Evolutionary conservation across 805 yeast species (phyloP).

Genomic region (Pichia exigua): DNA sequence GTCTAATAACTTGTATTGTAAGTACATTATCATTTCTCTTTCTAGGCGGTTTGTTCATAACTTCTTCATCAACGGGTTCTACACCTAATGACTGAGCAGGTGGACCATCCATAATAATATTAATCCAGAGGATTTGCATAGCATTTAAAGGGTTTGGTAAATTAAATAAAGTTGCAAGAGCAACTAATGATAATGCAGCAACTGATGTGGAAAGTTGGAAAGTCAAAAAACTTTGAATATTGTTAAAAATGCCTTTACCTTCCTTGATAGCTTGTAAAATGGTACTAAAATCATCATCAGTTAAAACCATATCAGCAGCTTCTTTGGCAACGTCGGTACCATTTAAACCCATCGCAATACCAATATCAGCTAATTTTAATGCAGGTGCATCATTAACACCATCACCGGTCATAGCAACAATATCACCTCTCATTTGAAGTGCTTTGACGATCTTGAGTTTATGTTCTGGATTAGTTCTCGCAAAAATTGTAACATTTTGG

Average conservation of each 20-base stretch:
- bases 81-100: conserved; percentile 98
- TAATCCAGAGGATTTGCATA: conserved; percentile 97
- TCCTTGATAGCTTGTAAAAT: conserved; percentile 91
- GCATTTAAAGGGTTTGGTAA: conserved; percentile 94
- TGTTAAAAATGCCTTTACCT: conserved; percentile 94
- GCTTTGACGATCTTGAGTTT: conserved; percentile 87
- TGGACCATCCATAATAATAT: conserved; percentile 97
- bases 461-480: conserved; percentile 93
- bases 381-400: conserved; percentile 99
- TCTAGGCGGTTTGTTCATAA: conserved; percentile 95
- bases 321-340: conserved; percentile 99
- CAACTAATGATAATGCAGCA: conserved; percentile 87
- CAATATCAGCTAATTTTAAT: conserved; percentile 88
- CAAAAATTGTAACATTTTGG: conserved; percentile 79
- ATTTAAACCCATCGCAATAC: conserved; percentile 86
- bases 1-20: conserved; percentile 56
- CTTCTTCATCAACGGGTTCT: conserved; percentile 93
- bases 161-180: conserved; percentile 77
- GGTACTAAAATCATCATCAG: conserved; percentile 95
- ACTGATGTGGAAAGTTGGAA: conserved; percentile 94
- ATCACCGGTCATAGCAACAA: conserved; percentile 99
- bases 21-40: conserved; percentile 77
- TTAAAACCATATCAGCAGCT: conserved; percentile 95
- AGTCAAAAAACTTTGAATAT: conserved; percentile 89
- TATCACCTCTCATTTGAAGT: conserved; percentile 81